Base-by-base conservation (phyloP, 495 filamentous ascomycete genomes). In the Podospora sp. region DNA sequence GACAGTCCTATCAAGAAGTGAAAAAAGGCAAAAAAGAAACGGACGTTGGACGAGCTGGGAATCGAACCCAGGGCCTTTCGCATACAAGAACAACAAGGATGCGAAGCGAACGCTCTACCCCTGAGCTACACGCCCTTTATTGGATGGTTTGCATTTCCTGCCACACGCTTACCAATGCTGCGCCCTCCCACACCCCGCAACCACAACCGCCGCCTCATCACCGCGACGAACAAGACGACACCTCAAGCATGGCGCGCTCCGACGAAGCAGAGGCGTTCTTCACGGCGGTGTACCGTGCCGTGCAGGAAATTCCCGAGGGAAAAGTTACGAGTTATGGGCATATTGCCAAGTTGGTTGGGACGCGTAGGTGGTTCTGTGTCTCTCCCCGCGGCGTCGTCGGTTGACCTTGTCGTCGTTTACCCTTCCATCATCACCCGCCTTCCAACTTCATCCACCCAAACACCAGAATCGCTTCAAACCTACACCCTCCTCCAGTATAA, bases 311-410 rank as follows among this genome's bases (percentile, higher is more conserved):
- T 61, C 94, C 94, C 0, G 75, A 75, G 3, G 93, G 94, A 60
- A 89, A 84, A 73, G 93, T 97, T 50, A 97, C 93, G 0, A 91
- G 86, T 56, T 97, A 97, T 77, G 92, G 91, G 0, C 93, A 97
- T 75, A 95, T 98, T 64, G 93, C 93, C 9, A 81, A 76, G 20
- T 79, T 97, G 18, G 77, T 97, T 9, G 93, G 92, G 56, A 88
- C 89, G 64, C 92, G 92, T 97, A 84, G 67, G 90, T 79, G 22
- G n/a, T 53, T 55, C 14, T 52, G 49, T 16, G 16, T 52, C 5
- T 52, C 3, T 52, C 5, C 21, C 12, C 21, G 49, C 49, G 21
- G 49, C 21, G 3, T 3, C 21, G 49, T n/a, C 12, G 21, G 18
- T 3, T 35, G n/a, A 11, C 35, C 57, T 55, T 50, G 29, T 24